phyloP scores from a whole-genome alignment of 1,139 yeast species.

The Debaryomyces singareniensis region DNA sequence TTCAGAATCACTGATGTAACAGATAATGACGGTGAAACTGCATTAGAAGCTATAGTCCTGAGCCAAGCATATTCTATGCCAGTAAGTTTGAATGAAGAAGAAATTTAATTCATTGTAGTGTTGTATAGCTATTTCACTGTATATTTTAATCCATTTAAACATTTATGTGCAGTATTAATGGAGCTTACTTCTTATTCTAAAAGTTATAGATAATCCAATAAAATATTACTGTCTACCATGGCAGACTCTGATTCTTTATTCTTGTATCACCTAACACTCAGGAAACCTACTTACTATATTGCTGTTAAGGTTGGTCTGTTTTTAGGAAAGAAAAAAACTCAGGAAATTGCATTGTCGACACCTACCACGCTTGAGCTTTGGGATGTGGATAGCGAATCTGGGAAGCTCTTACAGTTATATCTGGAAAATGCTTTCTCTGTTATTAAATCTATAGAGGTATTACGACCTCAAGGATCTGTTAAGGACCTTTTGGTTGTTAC shows the following conservation, averaged over 20 bases:
- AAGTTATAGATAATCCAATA: not conserved
- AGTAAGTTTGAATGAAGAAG: too few relatives aligned
- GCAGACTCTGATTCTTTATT: conserved; percentile 33
- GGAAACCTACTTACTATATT: conserved; percentile 47
- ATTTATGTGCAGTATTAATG: conserved; percentile 3
- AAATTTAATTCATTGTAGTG: too few relatives aligned
- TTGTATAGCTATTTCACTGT: too few relatives aligned
- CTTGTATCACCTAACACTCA: conserved; percentile 65
- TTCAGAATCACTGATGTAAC: conserved; percentile 42
- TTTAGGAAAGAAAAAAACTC: conserved; percentile 47
- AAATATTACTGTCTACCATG: conserved; percentile 4
- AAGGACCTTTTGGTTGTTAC: conserved; percentile 61
- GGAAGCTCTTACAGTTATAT: conserved; percentile 40
- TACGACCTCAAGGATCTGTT: conserved; percentile 47
- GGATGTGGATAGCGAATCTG: conserved; percentile 48
- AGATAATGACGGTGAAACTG: conserved; percentile 25
- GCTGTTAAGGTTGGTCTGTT: conserved; percentile 65
- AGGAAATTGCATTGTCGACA: conserved; percentile 58
- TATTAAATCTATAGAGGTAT: conserved; percentile 45
- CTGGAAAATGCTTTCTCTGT: conserved; percentile 53
- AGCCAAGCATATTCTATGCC: not conserved
- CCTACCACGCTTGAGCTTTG: conserved; percentile 49
- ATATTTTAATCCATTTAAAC: too few relatives aligned
- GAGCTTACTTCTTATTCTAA: too few relatives aligned
- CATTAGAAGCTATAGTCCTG: not conserved